phyloP scores from a whole-genome alignment of 805 yeast genomes.

The Maudiozyma barnettii region DNA sequence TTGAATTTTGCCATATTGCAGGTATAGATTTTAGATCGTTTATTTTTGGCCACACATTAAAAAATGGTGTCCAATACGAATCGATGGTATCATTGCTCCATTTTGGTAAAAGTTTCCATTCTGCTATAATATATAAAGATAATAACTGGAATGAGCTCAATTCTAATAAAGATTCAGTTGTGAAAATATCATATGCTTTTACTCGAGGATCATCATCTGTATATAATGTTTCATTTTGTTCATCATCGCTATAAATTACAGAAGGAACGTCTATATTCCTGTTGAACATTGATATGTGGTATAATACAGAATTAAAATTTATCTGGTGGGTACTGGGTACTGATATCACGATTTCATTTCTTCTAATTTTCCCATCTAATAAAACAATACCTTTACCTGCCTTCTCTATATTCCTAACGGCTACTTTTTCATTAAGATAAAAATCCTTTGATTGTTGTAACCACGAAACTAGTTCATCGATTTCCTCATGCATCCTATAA shows the following conservation, averaged over 20 bases:
- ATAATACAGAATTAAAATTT: slow-evolving; percentile 45
- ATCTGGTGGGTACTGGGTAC: slow-evolving; percentile 52
- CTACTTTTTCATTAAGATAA: slow-evolving; percentile 33
- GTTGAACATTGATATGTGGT: slow-evolving; percentile 34
- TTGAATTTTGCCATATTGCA: slow-evolving; percentile 43
- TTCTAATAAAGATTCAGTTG: slow-evolving; percentile 29
- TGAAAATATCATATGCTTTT: slow-evolving; percentile 27
- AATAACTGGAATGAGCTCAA: slow-evolving; percentile 55
- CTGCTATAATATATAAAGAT: slow-evolving; percentile 34
- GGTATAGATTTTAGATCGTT: slow-evolving; percentile 52
- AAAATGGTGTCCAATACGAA: slow-evolving; percentile 63
- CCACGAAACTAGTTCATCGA: slow-evolving; percentile 27
- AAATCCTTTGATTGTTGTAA: slow-evolving; percentile 21
- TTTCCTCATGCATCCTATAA: not conserved
- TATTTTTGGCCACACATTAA: slow-evolving; percentile 50
- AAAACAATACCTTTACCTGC: slow-evolving; percentile 57
- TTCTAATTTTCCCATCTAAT: slow-evolving; percentile 31
- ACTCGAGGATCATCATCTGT: slow-evolving; percentile 17
- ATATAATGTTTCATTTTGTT: not conserved
- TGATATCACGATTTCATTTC: slow-evolving; percentile 39
- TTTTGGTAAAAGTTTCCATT: slow-evolving; percentile 21
- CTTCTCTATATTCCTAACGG: slow-evolving; percentile 33
- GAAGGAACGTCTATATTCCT: slow-evolving; percentile 12
- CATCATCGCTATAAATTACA: slow-evolving; percentile 5
- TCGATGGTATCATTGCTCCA: slow-evolving; percentile 12